phyloP scores from a whole-genome alignment of 2,329 filamentous ascomycete species.

The Dothidotthia symphoricarpi region DNA sequence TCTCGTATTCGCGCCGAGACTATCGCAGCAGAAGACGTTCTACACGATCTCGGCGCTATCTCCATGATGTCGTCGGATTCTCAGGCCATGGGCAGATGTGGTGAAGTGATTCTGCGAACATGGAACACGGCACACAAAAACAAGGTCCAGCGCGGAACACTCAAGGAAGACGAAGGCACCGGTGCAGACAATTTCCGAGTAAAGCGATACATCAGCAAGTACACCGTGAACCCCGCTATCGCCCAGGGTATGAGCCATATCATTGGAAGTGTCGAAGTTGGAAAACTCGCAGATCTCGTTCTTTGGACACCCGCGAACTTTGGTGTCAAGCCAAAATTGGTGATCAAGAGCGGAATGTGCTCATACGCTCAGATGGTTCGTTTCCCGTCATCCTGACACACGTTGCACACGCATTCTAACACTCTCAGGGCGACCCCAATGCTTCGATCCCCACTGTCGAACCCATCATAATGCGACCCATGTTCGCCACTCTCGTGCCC shows the following conservation, averaged over 20 bases:
- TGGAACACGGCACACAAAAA: constrained; percentile 99
- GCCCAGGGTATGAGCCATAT: constrained; percentile 87
- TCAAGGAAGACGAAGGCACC: constrained; percentile 75
- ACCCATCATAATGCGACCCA: constrained; percentile 77
- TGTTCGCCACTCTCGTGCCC: constrained; percentile 78
- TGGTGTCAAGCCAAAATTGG: constrained; percentile 76
- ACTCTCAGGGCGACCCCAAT: constrained; percentile 49
- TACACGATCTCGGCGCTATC: constrained; percentile 92
- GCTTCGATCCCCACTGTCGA: constrained; percentile 77
- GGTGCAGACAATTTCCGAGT: constrained; percentile 88
- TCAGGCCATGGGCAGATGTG: constrained; percentile 94
- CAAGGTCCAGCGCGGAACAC: constrained; percentile 73
- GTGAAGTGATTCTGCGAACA: constrained; percentile 86
- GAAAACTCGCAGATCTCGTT: constrained; percentile 86
- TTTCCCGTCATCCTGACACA: constrained; percentile 8
- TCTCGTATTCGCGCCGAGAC: constrained; percentile 92
- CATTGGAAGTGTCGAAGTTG: constrained; percentile 82
- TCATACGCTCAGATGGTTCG: constrained; percentile 78
- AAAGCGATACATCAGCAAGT: constrained; percentile 91
- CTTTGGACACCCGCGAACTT: constrained; percentile 85
- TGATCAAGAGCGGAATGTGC: constrained; percentile 88
- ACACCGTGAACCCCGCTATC: constrained; percentile 91
- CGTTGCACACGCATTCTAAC: constrained; percentile 3
- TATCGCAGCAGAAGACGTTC: constrained; percentile 92
- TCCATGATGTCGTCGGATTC: constrained; percentile 97